Evolutionary conservation across 768 basidiomycete genomes (phyloP).

Genomic region (Russula vinacea): DNA sequence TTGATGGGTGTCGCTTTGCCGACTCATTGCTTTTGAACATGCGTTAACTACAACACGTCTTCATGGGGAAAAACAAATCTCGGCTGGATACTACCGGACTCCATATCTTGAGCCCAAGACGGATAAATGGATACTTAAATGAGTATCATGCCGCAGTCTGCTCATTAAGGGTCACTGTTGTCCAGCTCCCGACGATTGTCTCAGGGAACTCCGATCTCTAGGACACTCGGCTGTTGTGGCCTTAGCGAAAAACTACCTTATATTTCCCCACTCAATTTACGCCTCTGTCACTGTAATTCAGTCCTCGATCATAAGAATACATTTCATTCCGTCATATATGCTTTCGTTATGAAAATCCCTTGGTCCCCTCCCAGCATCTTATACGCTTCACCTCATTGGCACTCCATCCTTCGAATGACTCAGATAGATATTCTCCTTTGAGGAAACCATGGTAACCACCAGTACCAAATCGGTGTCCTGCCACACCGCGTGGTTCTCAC

Average conservation of each 20-base stretch:
- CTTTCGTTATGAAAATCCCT: neutral
- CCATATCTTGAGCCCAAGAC: constrained; percentile 6
- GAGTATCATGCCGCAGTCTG: neutral
- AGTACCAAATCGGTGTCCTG: neutral
- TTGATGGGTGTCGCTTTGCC: constrained; percentile 2
- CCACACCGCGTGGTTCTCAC: neutral
- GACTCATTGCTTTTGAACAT: neutral
- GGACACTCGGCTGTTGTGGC: neutral
- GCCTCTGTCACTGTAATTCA: neutral
- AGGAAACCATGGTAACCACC: constrained; percentile 22
- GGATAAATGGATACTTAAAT: constrained; percentile 6
- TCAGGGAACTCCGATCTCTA: neutral
- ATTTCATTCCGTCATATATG: neutral
- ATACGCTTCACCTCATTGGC: neutral
- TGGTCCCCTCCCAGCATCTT: neutral
- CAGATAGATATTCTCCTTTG: neutral
- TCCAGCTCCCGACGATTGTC: neutral
- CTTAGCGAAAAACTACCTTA: neutral
- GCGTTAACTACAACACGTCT: neutral
- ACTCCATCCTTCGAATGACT: neutral
- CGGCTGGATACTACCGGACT: neutral
- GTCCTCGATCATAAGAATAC: neutral
- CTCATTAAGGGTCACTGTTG: neutral
- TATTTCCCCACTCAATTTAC: neutral
- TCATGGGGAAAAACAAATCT: neutral